These are phyloP conservation scores for Arachis hypogaea DNA, from an alignment of 306 rosid genomes.

Conservation along the genomic window DNA sequence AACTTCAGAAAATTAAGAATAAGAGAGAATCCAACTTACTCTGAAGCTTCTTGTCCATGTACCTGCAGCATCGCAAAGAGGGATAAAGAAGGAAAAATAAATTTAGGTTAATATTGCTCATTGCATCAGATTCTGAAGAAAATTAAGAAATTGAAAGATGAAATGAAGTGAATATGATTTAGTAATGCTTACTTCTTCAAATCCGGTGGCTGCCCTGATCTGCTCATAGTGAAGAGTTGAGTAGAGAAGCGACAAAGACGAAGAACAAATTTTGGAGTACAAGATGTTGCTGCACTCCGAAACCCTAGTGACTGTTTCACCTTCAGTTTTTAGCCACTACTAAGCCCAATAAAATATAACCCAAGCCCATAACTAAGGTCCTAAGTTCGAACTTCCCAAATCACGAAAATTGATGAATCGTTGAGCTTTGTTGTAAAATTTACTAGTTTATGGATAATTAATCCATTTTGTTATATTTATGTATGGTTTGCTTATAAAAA, in stretches of 20 bases:
- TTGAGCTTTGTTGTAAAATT: too few species aligned
- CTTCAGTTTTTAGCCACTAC: not conserved
- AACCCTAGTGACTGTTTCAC: slow-evolving; percentile 47
- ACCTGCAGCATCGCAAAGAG: slow-evolving; percentile 45
- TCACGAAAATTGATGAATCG: too few species aligned
- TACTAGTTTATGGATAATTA: too few species aligned
- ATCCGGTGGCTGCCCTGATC: slow-evolving; percentile 94
- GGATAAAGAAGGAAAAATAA: not conserved
- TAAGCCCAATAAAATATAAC: not conserved
- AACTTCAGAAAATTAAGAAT: too few species aligned
- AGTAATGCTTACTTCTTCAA: slow-evolving; percentile 69
- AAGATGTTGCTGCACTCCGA: slow-evolving; percentile 18
- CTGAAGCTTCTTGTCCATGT: slow-evolving; percentile 96
- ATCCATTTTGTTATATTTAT: too few species aligned
- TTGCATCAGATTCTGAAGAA: not conserved
- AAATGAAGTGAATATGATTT: not conserved
- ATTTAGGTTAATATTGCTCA: not conserved
- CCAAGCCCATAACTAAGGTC: not conserved
- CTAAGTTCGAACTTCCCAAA: not conserved
- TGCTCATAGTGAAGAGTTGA: slow-evolving; percentile 62
- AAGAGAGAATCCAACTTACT: slow-evolving; percentile 40
- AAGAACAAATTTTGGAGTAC: not conserved
- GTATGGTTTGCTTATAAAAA: too few species aligned
- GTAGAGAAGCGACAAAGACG: not conserved
- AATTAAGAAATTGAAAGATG: not conserved